Evolutionary conservation across 164 flowering plant genomes (phyloP), one percentile per base, ranked within the genome.

Genomic region (Buxus sempervirens): DNA sequence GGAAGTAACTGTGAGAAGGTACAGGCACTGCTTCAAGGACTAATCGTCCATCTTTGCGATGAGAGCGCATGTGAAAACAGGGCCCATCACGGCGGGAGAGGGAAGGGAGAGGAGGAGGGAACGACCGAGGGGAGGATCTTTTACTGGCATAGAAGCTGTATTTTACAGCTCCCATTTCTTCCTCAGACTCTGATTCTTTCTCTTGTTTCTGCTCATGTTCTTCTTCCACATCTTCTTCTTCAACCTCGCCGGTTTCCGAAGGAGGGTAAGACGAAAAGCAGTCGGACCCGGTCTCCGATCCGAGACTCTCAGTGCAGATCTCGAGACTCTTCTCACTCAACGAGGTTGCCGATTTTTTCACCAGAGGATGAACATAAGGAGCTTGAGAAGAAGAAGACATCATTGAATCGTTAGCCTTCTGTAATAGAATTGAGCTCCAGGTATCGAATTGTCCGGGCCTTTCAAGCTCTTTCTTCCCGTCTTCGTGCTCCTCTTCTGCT

Each of bases 271-370:
- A 75, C 9, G 86, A 85, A 72, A 85, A 86, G 28, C 84, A 84
- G 4, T 87, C 98, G 18, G 95, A 93, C 7, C 98, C 98, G 0
- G 93, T 87, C 73, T 93, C 98, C 7, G 98, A 93, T 41, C 98
- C 98, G 20, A 93, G 93, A 60, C 88, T 85, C 76, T 93, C 98
- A 0, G 98, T 93, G 82, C 98, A 93, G 15, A 90, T 78, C 70
- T 93, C 82, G 8, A 93, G 89, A 59, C 98, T 93, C 74, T 81
- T 83, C 60, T 77, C 80, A 51, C 80, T 86, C 58, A 93, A 68
- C 45, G 82, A 77, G 73, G 85, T 87, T 1, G 77, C 54, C 5
- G 85, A 73, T 66, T 77, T 73, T 61, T 84, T 88, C 54, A 77
- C 79, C 14, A 86, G 86, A 19, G 96, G 98, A 49, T 87, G 96